These are phyloP conservation scores for Picea mariana DNA, from an alignment of 83 land plant genomes.

Conservation along the genomic window DNA sequence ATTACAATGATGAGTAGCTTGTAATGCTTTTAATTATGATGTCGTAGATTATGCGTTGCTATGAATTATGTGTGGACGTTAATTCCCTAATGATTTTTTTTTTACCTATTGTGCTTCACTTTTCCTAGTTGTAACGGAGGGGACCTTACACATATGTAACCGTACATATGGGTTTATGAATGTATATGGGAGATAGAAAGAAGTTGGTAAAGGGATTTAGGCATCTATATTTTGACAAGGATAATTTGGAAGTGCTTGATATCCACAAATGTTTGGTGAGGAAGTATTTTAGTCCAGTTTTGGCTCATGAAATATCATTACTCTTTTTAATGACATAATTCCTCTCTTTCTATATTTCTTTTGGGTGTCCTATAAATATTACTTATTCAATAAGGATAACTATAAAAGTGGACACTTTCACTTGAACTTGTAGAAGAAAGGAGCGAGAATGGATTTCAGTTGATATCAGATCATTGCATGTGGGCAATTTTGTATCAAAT, in stretches of 20 bases:
- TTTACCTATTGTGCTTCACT: too few relatives aligned
- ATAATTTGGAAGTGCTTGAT: neutral
- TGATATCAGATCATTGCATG: neutral
- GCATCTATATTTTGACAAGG: neutral
- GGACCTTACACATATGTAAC: neutral
- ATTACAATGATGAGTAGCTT: too few relatives aligned
- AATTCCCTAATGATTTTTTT: too few relatives aligned
- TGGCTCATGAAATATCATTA: neutral
- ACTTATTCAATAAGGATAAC: neutral
- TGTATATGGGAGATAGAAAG: too few relatives aligned
- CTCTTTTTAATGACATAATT: neutral
- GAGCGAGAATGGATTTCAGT: neutral
- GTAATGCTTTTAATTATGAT: too few relatives aligned
- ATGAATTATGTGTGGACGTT: too few relatives aligned
- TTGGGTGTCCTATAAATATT: neutral
- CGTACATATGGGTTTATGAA: neutral
- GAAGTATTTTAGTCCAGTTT: neutral
- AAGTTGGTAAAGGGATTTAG: neutral
- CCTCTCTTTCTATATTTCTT: neutral
- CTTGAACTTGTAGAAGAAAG: neutral
- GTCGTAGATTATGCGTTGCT: too few relatives aligned
- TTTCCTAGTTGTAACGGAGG: too few relatives aligned
- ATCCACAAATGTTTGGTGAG: neutral
- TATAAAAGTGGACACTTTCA: neutral
- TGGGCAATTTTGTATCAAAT: neutral